A percentile compares a stretch with the other conserved stretches of the same genome.
Evolutionary conservation across 805 yeast genomes (phyloP).

Genomic region (Lipomyces anomalus): DNA sequence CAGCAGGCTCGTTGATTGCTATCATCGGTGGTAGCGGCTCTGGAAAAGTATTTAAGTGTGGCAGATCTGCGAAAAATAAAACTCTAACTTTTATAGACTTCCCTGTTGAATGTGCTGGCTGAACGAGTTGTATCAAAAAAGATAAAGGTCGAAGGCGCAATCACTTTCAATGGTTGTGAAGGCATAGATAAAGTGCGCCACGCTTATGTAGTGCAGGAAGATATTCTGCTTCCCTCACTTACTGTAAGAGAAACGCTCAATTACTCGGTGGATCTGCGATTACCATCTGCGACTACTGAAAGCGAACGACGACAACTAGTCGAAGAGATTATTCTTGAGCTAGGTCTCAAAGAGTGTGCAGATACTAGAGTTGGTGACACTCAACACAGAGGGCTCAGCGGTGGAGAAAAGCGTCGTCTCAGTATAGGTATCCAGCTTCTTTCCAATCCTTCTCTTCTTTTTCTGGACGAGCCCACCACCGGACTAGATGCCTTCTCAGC

Average conservation of each 20-base stretch:
- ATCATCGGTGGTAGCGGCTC: conserved; percentile 86
- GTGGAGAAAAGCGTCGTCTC: conserved; percentile 77
- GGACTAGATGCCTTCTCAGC: conserved; percentile 81
- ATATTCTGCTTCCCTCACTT: conserved; percentile 61
- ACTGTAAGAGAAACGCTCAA: conserved; percentile 65
- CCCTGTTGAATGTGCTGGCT: conserved; percentile 53
- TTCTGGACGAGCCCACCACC: conserved; percentile 84
- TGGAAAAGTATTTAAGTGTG: conserved; percentile 45
- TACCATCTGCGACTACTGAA: conserved; percentile 44
- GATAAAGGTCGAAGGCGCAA: conserved; percentile 27
- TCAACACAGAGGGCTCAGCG: conserved; percentile 59
- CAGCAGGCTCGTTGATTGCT: conserved; percentile 61
- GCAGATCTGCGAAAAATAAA: neutral
- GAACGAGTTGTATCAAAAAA: conserved; percentile 27
- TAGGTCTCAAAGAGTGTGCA: conserved; percentile 61
- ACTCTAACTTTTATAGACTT: conserved; percentile 41
- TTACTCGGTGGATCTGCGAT: conserved; percentile 65
- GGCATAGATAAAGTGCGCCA: conserved; percentile 33
- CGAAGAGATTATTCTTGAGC: conserved; percentile 52
- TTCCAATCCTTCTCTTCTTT: conserved; percentile 68
- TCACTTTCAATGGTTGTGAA: conserved; percentile 28
- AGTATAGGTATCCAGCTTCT: conserved; percentile 74
- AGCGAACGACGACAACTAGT: conserved; percentile 47
- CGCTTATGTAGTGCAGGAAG: conserved; percentile 75
- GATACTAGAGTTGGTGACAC: conserved; percentile 53